phyloP scores from a whole-genome alignment of 306 rosid genomes.

The Fagus crenata region DNA sequence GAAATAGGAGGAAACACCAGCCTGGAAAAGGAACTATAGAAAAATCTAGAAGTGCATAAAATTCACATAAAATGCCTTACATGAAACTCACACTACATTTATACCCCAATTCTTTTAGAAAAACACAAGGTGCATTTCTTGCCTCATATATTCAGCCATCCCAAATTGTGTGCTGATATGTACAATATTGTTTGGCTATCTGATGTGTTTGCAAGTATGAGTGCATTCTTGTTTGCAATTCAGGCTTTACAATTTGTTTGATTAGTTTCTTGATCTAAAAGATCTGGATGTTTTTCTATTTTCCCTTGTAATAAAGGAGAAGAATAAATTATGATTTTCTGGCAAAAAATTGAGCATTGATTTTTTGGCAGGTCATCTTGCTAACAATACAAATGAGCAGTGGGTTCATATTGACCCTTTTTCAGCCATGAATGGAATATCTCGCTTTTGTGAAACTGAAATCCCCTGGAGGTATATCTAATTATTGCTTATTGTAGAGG shows the following conservation, averaged over 20 bases:
- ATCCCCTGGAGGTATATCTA: constrained; percentile 75
- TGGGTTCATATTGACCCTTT: constrained; percentile 92
- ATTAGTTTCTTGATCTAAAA: background rate
- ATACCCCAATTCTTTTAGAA: background rate
- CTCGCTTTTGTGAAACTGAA: constrained; percentile 80
- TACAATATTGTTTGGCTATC: background rate
- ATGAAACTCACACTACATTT: background rate
- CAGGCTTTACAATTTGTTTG: background rate
- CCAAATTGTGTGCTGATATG: background rate
- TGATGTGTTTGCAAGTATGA: background rate
- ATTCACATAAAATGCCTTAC: background rate
- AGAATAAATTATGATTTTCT: background rate
- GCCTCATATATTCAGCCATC: background rate
- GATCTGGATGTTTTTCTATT: background rate
- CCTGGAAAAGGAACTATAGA: background rate
- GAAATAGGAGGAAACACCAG: background rate
- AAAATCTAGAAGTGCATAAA: background rate
- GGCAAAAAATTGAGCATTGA: background rate
- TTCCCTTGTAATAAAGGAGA: background rate
- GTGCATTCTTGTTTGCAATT: background rate
- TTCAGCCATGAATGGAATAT: constrained; percentile 97
- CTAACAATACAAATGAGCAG: constrained; percentile 45
- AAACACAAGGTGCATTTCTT: background rate
- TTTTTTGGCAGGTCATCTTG: constrained; percentile 49
- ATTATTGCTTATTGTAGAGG: constrained; percentile 22